These are phyloP conservation scores for Alternaria conjuncta DNA, from an alignment of 2,329 filamentous ascomycete species.

Conservation along the genomic window DNA sequence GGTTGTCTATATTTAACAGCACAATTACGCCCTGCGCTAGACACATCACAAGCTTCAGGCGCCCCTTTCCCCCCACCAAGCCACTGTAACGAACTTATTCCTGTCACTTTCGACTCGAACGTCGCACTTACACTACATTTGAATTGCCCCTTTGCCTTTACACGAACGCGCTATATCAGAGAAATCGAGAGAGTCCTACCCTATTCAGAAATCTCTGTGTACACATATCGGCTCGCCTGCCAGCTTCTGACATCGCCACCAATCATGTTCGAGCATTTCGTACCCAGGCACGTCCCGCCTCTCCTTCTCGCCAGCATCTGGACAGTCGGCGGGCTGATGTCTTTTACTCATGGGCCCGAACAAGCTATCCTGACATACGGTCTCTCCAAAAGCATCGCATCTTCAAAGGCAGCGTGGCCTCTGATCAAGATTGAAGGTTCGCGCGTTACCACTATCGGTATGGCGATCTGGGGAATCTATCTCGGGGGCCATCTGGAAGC, in stretches of 20 bases:
- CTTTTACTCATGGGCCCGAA: conserved; percentile 11
- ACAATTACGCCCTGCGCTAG: neutral
- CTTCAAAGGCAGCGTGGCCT: neutral
- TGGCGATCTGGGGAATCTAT: conserved; percentile 15
- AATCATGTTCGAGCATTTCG: neutral
- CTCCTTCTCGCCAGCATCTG: conserved; percentile 26
- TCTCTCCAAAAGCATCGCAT: neutral
- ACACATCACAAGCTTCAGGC: neutral
- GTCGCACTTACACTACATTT: neutral
- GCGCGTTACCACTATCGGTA: neutral
- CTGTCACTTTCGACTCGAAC: neutral
- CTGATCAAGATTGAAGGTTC: neutral
- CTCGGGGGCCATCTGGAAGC: conserved; percentile 24
- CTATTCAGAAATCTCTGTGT: neutral
- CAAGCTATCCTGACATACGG: neutral
- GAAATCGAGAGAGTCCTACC: neutral
- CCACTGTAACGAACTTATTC: neutral
- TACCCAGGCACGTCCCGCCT: conserved; percentile 20
- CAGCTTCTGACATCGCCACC: neutral
- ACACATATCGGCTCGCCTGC: neutral
- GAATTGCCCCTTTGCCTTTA: neutral
- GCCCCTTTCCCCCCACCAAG: neutral
- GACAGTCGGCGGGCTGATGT: conserved; percentile 21
- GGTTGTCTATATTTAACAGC: neutral
- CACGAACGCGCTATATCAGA: neutral